Conservation (phyloP, 495 filamentous ascomycete species). For the Entonaema liquescens region DNA sequence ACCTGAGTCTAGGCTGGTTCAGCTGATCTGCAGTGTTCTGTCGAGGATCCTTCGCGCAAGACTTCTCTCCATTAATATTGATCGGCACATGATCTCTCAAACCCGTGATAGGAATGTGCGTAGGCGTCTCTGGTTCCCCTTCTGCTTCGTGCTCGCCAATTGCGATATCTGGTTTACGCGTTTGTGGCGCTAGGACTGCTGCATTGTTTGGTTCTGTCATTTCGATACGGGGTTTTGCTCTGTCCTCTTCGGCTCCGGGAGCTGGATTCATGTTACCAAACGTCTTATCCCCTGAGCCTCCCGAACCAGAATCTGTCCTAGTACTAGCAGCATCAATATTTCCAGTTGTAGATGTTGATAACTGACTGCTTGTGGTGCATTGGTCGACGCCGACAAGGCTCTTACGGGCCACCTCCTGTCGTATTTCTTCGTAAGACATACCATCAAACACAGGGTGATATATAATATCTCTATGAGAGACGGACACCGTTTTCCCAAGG, state of each 20-base stretch:
- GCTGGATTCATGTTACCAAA: not conserved
- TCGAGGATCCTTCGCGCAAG: not conserved
- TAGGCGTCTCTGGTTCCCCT: not conserved
- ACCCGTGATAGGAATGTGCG: not conserved
- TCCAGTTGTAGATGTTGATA: not conserved
- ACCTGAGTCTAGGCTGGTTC: not conserved
- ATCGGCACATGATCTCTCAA: not conserved
- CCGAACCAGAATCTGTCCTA: not conserved
- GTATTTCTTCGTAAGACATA: constrained; percentile 23
- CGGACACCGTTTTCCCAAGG: constrained; percentile 2
- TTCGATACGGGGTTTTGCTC: not conserved
- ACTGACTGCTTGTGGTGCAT: not conserved
- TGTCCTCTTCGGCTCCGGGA: no score
- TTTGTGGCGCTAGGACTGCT: not conserved
- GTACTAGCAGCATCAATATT: not conserved
- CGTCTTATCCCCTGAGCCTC: not conserved
- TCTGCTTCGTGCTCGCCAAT: not conserved
- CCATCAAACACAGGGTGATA: constrained; percentile 12
- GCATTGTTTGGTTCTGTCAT: not conserved
- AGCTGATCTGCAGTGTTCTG: not conserved
- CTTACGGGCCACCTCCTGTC: constrained; percentile 11
- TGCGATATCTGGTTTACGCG: not conserved
- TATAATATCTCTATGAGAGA: constrained; percentile 19
- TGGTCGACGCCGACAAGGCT: constrained; percentile 9
- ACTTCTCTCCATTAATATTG: not conserved